Percentiles rank a stretch among this genome's conserved stretches.
Conservation (phyloP, 352 stramenopile species). For the Phytophthora uliginosa region DNA sequence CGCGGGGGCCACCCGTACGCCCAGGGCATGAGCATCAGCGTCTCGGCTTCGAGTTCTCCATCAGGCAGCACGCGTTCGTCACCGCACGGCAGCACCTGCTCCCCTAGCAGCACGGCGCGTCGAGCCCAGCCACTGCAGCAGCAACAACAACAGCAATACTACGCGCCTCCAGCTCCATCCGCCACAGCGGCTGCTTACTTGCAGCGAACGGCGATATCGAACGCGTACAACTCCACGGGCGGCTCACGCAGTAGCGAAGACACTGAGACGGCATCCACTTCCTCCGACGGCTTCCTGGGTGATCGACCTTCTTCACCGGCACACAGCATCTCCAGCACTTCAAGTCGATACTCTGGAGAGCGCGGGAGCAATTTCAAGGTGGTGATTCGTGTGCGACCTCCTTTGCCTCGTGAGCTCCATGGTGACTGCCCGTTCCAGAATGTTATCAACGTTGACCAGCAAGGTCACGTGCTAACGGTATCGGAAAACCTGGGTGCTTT, state of each 20-base stretch:
- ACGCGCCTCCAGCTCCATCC: conserved; percentile 20
- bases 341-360: conserved; percentile 44
- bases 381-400: conserved; percentile 93
- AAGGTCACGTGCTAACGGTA: conserved; percentile 90
- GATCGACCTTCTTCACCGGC: conserved; percentile 53
- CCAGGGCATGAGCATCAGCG: conserved; percentile 59
- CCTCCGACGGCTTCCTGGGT: conserved; percentile 51
- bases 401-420: conserved; percentile 89
- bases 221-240: conserved; percentile 59
- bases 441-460: conserved; percentile 88
- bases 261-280: conserved; percentile 70
- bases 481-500: conserved; percentile 86
- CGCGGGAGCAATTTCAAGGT: conserved; percentile 93
- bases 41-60: conserved; percentile 48
- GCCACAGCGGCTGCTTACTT: conserved; percentile 33
- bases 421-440: conserved; percentile 93
- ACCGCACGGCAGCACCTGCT: conserved; percentile 31
- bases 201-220: conserved; percentile 76
- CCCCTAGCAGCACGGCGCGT: conserved; percentile 32
- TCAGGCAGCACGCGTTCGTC: conserved; percentile 48
- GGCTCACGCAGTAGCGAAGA: conserved; percentile 42
- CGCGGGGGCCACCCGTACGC: conserved; percentile 21
- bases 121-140: conserved; percentile 40
- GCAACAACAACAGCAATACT: conserved; percentile 34
- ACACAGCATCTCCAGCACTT: conserved; percentile 42